Evolutionary conservation across 1,284 basidiomycete genomes (phyloP).

Genomic region (Neonothopanus nambi): DNA sequence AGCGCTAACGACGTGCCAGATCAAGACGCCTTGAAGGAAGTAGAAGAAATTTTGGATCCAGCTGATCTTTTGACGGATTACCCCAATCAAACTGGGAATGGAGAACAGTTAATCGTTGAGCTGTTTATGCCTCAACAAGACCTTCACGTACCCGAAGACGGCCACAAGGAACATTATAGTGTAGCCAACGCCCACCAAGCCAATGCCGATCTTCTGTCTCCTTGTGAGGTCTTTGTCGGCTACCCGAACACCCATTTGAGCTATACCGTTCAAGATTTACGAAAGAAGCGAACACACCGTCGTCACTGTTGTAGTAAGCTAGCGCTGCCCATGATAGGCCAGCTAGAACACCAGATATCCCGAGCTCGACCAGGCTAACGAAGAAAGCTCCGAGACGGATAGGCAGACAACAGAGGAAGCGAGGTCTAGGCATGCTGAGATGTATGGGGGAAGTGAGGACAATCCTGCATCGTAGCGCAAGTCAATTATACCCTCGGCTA

Average conservation of each 20-base stretch:
- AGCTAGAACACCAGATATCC: not conserved
- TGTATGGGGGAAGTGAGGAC: no score
- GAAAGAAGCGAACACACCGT: not conserved
- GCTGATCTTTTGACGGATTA: constrained; percentile 9
- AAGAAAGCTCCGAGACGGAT: constrained; percentile 8
- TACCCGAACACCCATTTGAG: not conserved
- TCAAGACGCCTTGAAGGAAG: constrained; percentile 4
- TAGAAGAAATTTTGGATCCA: constrained; percentile 8
- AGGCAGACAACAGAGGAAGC: constrained; percentile 14
- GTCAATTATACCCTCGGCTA: no score
- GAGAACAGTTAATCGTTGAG: not conserved
- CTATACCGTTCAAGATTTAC: not conserved
- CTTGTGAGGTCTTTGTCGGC: not conserved
- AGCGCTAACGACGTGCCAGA: constrained; percentile 4
- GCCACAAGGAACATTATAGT: constrained; percentile 6
- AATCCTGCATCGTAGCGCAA: no score
- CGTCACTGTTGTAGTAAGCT: not conserved
- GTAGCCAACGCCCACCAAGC: constrained; percentile 4
- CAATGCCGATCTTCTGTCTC: constrained; percentile 1
- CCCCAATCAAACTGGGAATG: constrained; percentile 9
- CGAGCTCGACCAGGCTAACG: not conserved
- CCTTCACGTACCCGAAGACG: constrained; percentile 7
- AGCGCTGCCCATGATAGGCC: not conserved
- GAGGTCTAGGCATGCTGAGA: no score
- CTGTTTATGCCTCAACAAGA: not conserved